phyloP scores from a whole-genome alignment of 176 grass and related monocot species.

The Melocanna baccifera region DNA sequence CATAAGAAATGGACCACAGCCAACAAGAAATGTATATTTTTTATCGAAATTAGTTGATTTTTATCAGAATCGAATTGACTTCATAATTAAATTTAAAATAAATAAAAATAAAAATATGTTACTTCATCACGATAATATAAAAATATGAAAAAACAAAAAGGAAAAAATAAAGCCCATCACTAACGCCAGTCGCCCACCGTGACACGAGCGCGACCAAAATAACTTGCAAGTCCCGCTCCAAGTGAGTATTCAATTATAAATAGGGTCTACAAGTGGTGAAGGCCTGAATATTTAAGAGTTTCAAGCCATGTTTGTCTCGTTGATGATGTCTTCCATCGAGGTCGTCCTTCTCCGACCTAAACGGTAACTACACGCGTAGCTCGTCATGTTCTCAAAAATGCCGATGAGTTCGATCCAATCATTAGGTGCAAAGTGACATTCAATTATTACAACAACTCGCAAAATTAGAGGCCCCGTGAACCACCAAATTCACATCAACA shows the following conservation, averaged over 20 bases:
- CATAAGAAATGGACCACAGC: too few species aligned
- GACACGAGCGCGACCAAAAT: too few species aligned
- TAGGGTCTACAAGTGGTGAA: slow-evolving; percentile 19
- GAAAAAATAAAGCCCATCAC: too few species aligned
- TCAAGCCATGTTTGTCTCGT: neutral
- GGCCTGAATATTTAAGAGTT: neutral
- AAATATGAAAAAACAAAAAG: too few species aligned
- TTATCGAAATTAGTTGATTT: too few species aligned
- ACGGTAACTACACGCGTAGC: neutral
- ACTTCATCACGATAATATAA: too few species aligned
- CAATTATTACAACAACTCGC: slow-evolving; percentile 19
- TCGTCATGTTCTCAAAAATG: neutral
- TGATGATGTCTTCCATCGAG: too few species aligned
- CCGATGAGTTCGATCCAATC: slow-evolving; percentile 5
- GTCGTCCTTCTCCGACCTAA: neutral
- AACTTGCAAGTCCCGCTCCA: slow-evolving; percentile 5
- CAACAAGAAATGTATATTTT: too few species aligned
- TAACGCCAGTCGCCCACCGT: too few species aligned
- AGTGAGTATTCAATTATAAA: neutral
- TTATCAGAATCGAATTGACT: too few species aligned
- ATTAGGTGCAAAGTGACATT: neutral
- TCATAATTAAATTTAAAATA: too few species aligned
- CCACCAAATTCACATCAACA: slow-evolving; percentile 15
- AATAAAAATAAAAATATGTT: too few species aligned
- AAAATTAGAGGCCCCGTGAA: neutral